Evolutionary conservation across 495 filamentous ascomycete species (phyloP).

Genomic region (Pyrenula aspistea): DNA sequence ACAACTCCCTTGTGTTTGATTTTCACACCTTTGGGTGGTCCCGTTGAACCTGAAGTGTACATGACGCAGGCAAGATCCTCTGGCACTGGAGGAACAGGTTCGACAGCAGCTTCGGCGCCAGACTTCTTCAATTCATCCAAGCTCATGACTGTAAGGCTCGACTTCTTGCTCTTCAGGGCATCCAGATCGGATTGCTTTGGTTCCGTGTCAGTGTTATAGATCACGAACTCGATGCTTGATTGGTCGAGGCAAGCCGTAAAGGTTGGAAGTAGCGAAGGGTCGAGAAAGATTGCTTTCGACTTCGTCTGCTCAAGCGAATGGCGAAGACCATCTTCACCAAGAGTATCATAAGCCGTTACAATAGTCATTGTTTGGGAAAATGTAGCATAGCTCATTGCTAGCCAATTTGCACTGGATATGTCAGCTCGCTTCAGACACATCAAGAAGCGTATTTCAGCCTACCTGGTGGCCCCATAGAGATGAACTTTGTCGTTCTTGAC

Average conservation of each 20-base stretch:
- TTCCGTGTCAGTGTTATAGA: slow-evolving; percentile 78
- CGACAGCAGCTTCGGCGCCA: slow-evolving; percentile 71
- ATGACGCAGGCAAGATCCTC: slow-evolving; percentile 97
- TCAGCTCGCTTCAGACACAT: neutral
- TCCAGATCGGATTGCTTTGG: slow-evolving; percentile 71
- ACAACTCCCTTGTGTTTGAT: slow-evolving; percentile 83
- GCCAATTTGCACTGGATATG: slow-evolving; percentile 52
- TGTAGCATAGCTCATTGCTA: slow-evolving; percentile 43
- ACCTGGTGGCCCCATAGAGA: slow-evolving; percentile 81
- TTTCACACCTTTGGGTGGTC: slow-evolving; percentile 88
- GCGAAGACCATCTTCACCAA: slow-evolving; percentile 84
- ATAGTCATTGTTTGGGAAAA: slow-evolving; percentile 89
- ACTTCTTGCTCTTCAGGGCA: slow-evolving; percentile 58
- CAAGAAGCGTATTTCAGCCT: slow-evolving; percentile 1
- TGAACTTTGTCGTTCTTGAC: slow-evolving; percentile 63
- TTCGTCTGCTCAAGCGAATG: slow-evolving; percentile 84
- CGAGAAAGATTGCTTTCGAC: slow-evolving; percentile 82
- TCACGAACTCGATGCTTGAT: slow-evolving; percentile 64
- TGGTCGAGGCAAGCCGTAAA: slow-evolving; percentile 72
- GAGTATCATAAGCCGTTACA: slow-evolving; percentile 94
- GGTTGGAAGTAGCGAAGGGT: slow-evolving; percentile 70
- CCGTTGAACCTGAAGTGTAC: slow-evolving; percentile 99
- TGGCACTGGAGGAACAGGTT: slow-evolving; percentile 65
- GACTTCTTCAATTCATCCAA: slow-evolving; percentile 75
- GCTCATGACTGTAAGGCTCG: slow-evolving; percentile 61